Evolutionary conservation across 2,329 filamentous ascomycete genomes (phyloP).

Genomic region (Huntiella savannae): DNA sequence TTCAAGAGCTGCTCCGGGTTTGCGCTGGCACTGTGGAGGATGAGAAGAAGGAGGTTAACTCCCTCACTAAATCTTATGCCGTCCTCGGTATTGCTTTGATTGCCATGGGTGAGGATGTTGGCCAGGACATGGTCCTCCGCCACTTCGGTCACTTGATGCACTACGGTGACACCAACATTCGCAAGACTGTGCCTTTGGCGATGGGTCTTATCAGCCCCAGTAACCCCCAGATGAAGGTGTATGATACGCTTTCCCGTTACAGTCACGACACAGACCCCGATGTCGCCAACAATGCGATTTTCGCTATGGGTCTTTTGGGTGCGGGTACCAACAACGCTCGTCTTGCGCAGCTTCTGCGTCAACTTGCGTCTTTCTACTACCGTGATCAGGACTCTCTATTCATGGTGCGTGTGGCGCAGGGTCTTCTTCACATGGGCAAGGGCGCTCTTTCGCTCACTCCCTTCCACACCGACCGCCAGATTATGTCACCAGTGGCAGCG

Average conservation of each 20-base stretch:
- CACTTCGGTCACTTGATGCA: constrained; percentile 99
- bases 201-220: constrained; percentile 94
- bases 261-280: constrained; percentile 98
- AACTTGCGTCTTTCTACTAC: constrained; percentile 96
- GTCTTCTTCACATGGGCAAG: constrained; percentile 97
- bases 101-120: constrained; percentile 94
- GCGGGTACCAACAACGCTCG: constrained; percentile 97
- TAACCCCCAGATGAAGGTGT: constrained; percentile 99
- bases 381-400: constrained; percentile 89
- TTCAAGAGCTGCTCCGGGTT: constrained; percentile 91
- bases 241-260: constrained; percentile 93
- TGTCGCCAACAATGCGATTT: constrained; percentile 95
- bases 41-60: constrained; percentile 87
- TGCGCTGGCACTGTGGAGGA: constrained; percentile 94
- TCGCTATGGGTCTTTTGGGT: constrained; percentile 93
- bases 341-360: constrained; percentile 79
- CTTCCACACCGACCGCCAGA: constrained; percentile 97
- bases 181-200: constrained; percentile 83
- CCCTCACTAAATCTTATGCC: constrained; percentile 87
- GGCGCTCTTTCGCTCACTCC: constrained; percentile 88
- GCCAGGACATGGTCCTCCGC: constrained; percentile 94
- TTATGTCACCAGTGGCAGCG: constrained; percentile 77
- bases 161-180: constrained; percentile 93
- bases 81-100: constrained; percentile 87
- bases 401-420: constrained; percentile 97